Evolutionary conservation across 495 filamentous ascomycete genomes (phyloP).

Genomic region (Penicillium salamii): DNA sequence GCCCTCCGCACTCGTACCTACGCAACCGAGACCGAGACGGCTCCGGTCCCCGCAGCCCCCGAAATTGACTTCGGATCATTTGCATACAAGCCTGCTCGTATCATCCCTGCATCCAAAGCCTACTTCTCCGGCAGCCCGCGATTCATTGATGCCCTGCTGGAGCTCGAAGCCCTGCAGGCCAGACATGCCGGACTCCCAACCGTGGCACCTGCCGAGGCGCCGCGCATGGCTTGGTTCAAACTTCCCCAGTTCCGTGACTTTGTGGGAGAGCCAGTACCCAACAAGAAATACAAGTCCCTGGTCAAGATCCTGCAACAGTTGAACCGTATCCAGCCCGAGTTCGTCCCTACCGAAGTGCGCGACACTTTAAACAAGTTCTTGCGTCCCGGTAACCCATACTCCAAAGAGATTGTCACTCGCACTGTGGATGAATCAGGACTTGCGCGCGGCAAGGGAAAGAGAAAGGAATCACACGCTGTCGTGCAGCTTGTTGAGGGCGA

Average conservation of each 20-base stretch:
- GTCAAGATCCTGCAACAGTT: slow-evolving; percentile 72
- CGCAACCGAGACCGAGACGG: slow-evolving; percentile 24
- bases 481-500: slow-evolving; percentile 88
- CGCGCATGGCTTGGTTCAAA: slow-evolving; percentile 81
- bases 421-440: slow-evolving; percentile 71
- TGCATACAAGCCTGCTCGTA: slow-evolving; percentile 50
- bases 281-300: slow-evolving; percentile 74
- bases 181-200: slow-evolving; percentile 70
- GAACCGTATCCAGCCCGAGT: slow-evolving; percentile 77
- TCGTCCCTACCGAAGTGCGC: slow-evolving; percentile 69
- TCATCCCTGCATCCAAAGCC: slow-evolving; percentile 80
- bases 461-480: slow-evolving; percentile 81
- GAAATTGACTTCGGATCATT: slow-evolving; percentile 43
- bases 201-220: slow-evolving; percentile 59
- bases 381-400: slow-evolving; percentile 68
- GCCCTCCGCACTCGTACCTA: slow-evolving; percentile 24
- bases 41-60: slow-evolving; percentile 33
- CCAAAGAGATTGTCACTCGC: slow-evolving; percentile 52
- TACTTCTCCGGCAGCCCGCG: slow-evolving; percentile 86
- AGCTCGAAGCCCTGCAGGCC: slow-evolving; percentile 64
- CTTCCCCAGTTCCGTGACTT: slow-evolving; percentile 69
- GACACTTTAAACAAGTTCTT: slow-evolving; percentile 65
- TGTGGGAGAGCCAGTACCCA: slow-evolving; percentile 73
- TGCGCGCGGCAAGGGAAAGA: slow-evolving; percentile 71
- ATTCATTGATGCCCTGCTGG: slow-evolving; percentile 83